A percentile compares a stretch with the other conserved stretches of the same genome.
Evolutionary conservation across 257 asterid genomes (phyloP).

Genomic region (Petunia axillaris): DNA sequence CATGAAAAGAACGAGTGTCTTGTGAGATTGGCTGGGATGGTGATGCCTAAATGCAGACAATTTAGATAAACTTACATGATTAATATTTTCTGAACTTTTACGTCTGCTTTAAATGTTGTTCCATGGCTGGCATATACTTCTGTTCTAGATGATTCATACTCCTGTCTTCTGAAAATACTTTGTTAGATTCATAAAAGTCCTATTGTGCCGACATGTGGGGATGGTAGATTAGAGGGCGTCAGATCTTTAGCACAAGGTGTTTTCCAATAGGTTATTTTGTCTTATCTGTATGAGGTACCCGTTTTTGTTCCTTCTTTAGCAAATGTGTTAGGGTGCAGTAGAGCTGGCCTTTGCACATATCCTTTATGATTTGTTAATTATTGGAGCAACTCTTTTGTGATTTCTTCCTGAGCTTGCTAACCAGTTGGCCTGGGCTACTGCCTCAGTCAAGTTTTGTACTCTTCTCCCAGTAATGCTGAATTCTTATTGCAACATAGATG

Average conservation of each 20-base stretch:
- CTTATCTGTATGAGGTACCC: not conserved
- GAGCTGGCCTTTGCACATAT: not conserved
- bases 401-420: not conserved
- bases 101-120: not conserved
- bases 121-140: not conserved
- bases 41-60: not conserved
- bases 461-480: not conserved
- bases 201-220: not conserved
- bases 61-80: not conserved
- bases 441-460: slow-evolving; percentile 8
- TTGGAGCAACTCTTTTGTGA: slow-evolving; percentile 1
- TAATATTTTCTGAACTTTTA: not conserved
- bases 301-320: slow-evolving; percentile 5
- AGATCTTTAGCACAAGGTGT: slow-evolving; percentile 11
- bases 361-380: not conserved
- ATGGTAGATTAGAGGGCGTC: not conserved
- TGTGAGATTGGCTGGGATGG: not conserved
- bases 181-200: not conserved
- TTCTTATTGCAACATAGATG: not conserved
- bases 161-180: not conserved
- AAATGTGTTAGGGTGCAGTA: not conserved
- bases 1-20: not conserved
- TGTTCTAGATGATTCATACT: not conserved
- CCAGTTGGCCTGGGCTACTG: not conserved
- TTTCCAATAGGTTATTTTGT: not conserved